Evolutionary conservation across 176 grass and related monocot species (phyloP).

Genomic region (Saccharum officinarum): DNA sequence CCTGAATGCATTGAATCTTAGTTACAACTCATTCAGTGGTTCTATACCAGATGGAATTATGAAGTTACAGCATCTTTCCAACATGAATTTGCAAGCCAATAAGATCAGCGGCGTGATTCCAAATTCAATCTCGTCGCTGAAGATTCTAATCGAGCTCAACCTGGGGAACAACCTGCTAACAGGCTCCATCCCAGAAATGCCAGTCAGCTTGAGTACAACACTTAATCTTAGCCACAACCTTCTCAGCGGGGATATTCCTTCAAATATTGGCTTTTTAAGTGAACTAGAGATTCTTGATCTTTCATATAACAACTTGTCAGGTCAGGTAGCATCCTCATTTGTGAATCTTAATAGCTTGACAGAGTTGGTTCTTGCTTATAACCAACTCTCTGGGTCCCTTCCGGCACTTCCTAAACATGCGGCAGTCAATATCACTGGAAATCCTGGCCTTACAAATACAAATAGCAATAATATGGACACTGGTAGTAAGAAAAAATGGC

Average conservation of each 20-base stretch:
- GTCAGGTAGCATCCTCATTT: no score
- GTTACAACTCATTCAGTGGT: constrained; percentile 53
- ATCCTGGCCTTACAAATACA: no score
- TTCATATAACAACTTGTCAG: constrained; percentile 64
- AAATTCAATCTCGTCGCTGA: background rate
- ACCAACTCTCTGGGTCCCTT: constrained; percentile 44
- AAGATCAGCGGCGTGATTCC: constrained; percentile 53
- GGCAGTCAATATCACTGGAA: no score
- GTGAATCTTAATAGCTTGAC: constrained; percentile 31
- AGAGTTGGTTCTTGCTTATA: constrained; percentile 46
- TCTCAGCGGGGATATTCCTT: constrained; percentile 54
- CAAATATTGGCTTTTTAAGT: background rate
- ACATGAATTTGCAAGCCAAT: constrained; percentile 52
- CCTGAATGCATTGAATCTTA: constrained; percentile 63
- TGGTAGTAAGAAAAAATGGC: no score
- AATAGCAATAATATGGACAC: no score
- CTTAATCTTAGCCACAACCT: constrained; percentile 74
- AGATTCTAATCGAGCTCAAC: constrained; percentile 44
- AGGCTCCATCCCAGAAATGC: constrained; percentile 72
- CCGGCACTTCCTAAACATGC: constrained; percentile 9
- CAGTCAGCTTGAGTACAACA: background rate
- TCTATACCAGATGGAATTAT: constrained; percentile 41
- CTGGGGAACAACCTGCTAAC: constrained; percentile 50
- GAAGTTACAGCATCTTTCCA: constrained; percentile 36
- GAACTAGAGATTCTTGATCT: constrained; percentile 79